phyloP scores from a whole-genome alignment of 2,329 filamentous ascomycete genomes.

The Aspergillus bombycis region DNA sequence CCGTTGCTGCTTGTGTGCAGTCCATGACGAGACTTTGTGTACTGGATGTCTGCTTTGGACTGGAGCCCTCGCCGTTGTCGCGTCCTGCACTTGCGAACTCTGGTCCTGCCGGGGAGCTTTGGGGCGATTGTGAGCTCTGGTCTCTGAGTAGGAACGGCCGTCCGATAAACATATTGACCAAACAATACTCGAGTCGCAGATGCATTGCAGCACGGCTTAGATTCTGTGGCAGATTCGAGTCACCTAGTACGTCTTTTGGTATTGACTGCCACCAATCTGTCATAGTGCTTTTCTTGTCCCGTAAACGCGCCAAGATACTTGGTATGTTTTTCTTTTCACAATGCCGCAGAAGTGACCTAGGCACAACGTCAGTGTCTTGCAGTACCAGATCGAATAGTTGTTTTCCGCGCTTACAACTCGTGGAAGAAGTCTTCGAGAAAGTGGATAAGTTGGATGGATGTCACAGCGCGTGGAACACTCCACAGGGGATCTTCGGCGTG shows the following conservation, averaged over 20 bases:
- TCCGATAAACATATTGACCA: slow-evolving; percentile 55
- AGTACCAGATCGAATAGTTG: fast-evolving
- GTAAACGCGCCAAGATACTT: slow-evolving; percentile 11
- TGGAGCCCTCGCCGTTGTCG: background rate
- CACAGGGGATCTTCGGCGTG: background rate
- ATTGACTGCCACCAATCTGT: slow-evolving; percentile 21
- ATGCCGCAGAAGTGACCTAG: slow-evolving; percentile 20
- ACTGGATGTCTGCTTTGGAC: background rate
- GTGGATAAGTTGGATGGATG: slow-evolving; percentile 27
- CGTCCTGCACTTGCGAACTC: background rate
- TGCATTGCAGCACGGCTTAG: slow-evolving; percentile 24
- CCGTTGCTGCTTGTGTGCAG: slow-evolving; percentile 31
- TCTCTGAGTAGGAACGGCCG: slow-evolving; percentile 50
- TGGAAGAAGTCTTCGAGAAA: slow-evolving; percentile 26
- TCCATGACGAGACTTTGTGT: slow-evolving; percentile 25
- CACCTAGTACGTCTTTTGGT: background rate
- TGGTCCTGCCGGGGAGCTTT: background rate
- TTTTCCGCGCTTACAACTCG: slow-evolving; percentile 21
- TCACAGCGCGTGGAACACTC: slow-evolving; percentile 24
- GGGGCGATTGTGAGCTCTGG: background rate
- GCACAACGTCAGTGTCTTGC: background rate
- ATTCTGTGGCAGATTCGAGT: background rate
- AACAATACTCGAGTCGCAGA: slow-evolving; percentile 49
- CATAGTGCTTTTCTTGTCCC: slow-evolving; percentile 13
- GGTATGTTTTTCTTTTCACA: slow-evolving; percentile 16